phyloP scores from a whole-genome alignment of 306 rosid genomes.

The Myrica gale region DNA sequence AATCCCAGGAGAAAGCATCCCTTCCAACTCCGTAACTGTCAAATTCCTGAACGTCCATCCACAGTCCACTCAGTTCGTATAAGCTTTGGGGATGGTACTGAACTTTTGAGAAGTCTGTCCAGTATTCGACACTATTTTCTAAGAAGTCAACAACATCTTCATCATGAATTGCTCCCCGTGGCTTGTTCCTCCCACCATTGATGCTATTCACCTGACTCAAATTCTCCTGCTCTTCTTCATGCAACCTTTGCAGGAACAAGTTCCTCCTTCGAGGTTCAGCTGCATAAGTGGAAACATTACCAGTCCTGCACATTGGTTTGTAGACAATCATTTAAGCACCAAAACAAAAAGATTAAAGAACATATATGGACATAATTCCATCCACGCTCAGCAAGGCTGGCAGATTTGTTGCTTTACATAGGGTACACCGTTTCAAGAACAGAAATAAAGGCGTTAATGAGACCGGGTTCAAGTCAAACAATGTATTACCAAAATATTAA shows the following conservation, averaged over 20 bases:
- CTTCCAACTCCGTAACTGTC: constrained; percentile 80
- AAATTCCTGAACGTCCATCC: constrained; percentile 58
- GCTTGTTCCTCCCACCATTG: constrained; percentile 25
- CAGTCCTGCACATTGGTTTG: constrained; percentile 60
- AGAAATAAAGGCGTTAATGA: not conserved
- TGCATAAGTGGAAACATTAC: constrained; percentile 60
- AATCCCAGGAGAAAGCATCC: constrained; percentile 60
- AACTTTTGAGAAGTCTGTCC: constrained; percentile 96
- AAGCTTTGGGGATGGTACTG: constrained; percentile 84
- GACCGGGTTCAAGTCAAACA: not conserved
- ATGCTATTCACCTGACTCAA: constrained; percentile 30
- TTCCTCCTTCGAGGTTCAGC: constrained; percentile 58
- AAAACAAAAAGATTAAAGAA: not conserved
- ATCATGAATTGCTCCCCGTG: constrained; percentile 49
- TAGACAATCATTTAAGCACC: constrained; percentile 25
- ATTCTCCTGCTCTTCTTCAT: constrained; percentile 53
- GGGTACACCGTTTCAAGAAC: not conserved
- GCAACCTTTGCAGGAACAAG: constrained; percentile 71
- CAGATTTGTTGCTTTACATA: not conserved
- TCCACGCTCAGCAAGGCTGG: not conserved
- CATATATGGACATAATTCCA: not conserved
- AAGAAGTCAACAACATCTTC: constrained; percentile 57
- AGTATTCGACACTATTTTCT: constrained; percentile 62
- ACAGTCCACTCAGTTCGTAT: constrained; percentile 66
- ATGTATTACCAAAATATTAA: not conserved